phyloP scores from a whole-genome alignment of 306 rosid genomes.

The Lathyrus oleraceus region DNA sequence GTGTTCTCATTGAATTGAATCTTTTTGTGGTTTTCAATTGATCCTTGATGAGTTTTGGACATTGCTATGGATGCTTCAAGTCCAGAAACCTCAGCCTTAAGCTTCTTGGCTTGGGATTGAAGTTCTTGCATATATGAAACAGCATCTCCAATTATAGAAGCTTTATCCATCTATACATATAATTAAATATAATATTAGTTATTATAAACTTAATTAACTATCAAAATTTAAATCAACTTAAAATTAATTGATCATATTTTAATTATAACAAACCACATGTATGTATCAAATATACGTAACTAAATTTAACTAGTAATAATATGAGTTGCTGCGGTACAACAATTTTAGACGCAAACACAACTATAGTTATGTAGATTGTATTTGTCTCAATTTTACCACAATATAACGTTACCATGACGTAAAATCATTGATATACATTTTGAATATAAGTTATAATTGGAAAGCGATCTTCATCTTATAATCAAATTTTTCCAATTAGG shows the following conservation, averaged over 20 bases:
- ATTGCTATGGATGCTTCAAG: conserved; percentile 55
- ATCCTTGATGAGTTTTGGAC: conserved; percentile 40
- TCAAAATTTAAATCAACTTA: conserved; percentile 1
- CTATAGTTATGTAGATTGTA: background rate
- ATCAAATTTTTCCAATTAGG: background rate
- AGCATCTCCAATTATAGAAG: conserved; percentile 83
- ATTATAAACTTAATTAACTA: background rate
- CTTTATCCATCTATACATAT: conserved; percentile 74
- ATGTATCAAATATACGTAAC: background rate
- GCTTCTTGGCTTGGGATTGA: conserved; percentile 63
- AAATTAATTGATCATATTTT: background rate
- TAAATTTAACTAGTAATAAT: no score
- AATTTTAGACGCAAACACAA: background rate
- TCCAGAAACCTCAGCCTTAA: conserved; percentile 58
- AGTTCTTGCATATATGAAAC: conserved; percentile 56
- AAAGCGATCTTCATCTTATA: background rate
- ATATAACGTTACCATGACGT: background rate
- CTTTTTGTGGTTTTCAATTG: conserved; percentile 35
- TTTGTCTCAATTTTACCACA: background rate
- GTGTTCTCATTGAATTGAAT: conserved; percentile 29
- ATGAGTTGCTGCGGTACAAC: no score
- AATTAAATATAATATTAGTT: background rate
- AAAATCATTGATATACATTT: background rate
- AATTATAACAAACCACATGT: background rate
- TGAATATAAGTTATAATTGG: background rate